Conservation (phyloP, 83 land plant species). For the Picea mariana region DNA sequence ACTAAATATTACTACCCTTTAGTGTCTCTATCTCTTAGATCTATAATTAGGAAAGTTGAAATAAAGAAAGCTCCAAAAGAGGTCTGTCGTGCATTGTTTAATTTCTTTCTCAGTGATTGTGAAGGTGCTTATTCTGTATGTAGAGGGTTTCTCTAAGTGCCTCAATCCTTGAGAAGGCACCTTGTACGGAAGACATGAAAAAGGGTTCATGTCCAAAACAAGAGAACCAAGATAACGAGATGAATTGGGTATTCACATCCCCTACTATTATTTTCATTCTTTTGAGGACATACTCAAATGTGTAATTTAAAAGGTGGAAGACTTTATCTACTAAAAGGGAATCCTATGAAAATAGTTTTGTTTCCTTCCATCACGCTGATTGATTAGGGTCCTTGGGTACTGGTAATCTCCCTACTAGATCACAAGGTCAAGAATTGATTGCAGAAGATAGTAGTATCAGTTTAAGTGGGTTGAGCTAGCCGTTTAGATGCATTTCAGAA, state of each 20-base stretch:
- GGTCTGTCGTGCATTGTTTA: neutral
- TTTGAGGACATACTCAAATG: neutral
- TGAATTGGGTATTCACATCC: neutral
- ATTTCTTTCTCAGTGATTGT: neutral
- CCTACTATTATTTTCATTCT: neutral
- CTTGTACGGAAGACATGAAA: slow-evolving; percentile 7
- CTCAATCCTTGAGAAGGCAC: neutral
- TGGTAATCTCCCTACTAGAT: slow-evolving; percentile 41
- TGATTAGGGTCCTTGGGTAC: slow-evolving; percentile 65
- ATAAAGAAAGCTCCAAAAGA: neutral
- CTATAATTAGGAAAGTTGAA: neutral
- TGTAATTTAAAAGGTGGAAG: neutral
- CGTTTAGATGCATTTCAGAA: slow-evolving; percentile 69
- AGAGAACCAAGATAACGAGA: slow-evolving; percentile 9
- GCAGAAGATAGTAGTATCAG: slow-evolving; percentile 44
- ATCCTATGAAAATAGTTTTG: neutral
- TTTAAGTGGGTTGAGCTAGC: slow-evolving; percentile 51
- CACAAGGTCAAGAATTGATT: slow-evolving; percentile 32
- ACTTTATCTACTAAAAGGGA: neutral
- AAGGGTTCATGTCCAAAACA: neutral
- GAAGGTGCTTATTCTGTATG: too few relatives aligned
- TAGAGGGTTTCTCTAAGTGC: neutral
- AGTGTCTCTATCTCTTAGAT: neutral
- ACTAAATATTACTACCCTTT: neutral
- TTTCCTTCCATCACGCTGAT: slow-evolving; percentile 49